A percentile compares a stretch with the other conserved stretches of the same genome.
These are phyloP conservation scores for Neophaeococcomyces mojaviensis DNA, from an alignment of 2,329 filamentous ascomycete species.

Conservation along the genomic window DNA sequence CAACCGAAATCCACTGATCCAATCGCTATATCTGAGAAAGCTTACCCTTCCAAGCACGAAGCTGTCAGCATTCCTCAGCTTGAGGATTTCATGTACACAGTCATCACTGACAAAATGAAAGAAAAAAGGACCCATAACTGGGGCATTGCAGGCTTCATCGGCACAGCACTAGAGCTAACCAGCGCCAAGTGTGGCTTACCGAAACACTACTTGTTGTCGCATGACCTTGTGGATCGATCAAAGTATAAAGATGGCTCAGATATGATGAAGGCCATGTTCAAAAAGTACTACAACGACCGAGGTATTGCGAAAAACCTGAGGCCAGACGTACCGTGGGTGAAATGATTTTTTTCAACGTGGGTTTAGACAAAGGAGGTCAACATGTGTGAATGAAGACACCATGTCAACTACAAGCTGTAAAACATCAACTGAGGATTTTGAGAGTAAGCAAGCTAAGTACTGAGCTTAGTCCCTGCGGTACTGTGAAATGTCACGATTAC, in stretches of 20 bases:
- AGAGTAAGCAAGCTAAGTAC: too few species aligned
- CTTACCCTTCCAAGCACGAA: conserved; percentile 14
- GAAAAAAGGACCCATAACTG: background rate
- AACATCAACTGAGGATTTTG: too few species aligned
- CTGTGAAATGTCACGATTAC: too few species aligned
- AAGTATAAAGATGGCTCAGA: background rate
- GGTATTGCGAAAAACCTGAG: background rate
- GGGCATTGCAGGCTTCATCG: background rate
- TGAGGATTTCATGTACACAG: background rate
- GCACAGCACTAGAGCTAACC: background rate
- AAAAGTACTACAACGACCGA: background rate
- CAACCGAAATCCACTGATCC: background rate
- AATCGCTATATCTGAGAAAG: conserved; percentile 17
- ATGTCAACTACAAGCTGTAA: too few species aligned
- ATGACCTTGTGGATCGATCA: background rate
- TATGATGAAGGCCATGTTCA: conserved; percentile 1
- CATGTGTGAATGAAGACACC: too few species aligned
- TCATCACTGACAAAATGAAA: background rate
- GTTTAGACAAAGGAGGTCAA: background rate
- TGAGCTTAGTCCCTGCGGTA: too few species aligned
- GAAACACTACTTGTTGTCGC: background rate
- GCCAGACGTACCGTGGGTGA: too few species aligned
- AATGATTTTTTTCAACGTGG: too few species aligned
- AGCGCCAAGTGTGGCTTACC: background rate
- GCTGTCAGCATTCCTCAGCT: conserved; percentile 50